These are phyloP conservation scores for Fusarium compactum DNA, from an alignment of 2,329 filamentous ascomycete genomes.

Conservation along the genomic window DNA sequence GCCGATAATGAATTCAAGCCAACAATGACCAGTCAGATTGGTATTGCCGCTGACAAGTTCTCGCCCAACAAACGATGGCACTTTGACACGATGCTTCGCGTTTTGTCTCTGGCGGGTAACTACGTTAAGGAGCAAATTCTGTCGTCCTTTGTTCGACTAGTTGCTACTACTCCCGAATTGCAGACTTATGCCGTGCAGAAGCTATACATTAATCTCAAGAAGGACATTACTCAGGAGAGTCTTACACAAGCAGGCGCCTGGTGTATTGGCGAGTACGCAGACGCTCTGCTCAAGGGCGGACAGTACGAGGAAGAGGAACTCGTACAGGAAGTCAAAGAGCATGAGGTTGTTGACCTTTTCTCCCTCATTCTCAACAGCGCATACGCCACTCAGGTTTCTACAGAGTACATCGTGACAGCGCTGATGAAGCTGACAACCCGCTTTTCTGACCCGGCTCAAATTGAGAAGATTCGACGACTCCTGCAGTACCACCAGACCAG, in stretches of 20 bases:
- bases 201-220: conserved; percentile 88
- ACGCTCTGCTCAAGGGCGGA: conserved; percentile 87
- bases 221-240: conserved; percentile 97
- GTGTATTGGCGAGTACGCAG: conserved; percentile 98
- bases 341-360: conserved; percentile 93
- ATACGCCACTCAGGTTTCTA: conserved; percentile 90
- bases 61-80: conserved; percentile 99
- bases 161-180: conserved; percentile 92
- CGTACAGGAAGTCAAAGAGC: conserved; percentile 82
- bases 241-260: conserved; percentile 92
- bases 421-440: conserved; percentile 95
- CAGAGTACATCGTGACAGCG: conserved; percentile 95
- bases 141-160: conserved; percentile 94
- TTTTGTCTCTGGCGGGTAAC: conserved; percentile 92
- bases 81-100: conserved; percentile 95
- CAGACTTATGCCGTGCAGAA: conserved; percentile 98
- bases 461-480: conserved; percentile 85
- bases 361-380: conserved; percentile 92
- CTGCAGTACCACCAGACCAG: conserved; percentile 84
- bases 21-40: conserved; percentile 97
- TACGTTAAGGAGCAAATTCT: conserved; percentile 98
- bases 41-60: conserved; percentile 94
- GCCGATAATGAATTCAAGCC: conserved; percentile 99
- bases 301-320: conserved; percentile 95
- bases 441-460: conserved; percentile 83